These are phyloP conservation scores for Penicillium sp. DNA, from an alignment of 2,329 filamentous ascomycete species.

Conservation along the genomic window DNA sequence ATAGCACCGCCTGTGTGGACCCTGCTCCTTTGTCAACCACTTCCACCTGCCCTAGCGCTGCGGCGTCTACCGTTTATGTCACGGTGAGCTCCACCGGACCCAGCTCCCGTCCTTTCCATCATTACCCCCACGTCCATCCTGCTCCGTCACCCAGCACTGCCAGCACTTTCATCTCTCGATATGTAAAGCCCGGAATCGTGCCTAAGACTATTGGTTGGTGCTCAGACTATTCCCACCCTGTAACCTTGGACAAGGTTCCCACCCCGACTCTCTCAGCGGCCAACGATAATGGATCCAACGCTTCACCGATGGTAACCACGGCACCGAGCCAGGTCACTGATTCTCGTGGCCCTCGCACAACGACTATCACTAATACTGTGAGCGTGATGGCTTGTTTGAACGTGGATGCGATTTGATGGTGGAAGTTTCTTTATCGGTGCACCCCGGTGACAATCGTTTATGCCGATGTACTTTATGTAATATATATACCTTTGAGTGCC, in stretches of 20 bases:
- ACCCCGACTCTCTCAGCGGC: not conserved
- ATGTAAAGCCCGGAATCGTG: not conserved
- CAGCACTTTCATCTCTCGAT: not conserved
- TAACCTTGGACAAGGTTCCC: not conserved
- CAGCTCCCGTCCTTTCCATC: conserved; percentile 7
- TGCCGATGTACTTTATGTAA: not conserved
- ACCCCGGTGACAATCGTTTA: not conserved
- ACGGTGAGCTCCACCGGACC: not conserved
- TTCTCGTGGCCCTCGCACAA: not conserved
- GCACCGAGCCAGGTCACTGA: not conserved
- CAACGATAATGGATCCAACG: not conserved
- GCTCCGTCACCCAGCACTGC: conserved; percentile 10
- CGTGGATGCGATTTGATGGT: not conserved
- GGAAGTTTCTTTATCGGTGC: not conserved
- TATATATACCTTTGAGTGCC: not conserved
- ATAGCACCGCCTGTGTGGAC: conserved; percentile 26
- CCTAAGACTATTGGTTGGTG: not conserved
- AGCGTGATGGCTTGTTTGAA: not conserved
- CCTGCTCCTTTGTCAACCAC: conserved; percentile 3
- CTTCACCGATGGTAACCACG: not conserved
- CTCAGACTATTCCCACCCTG: not conserved
- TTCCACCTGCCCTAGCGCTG: not conserved
- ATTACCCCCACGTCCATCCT: conserved; percentile 14
- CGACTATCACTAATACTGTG: not conserved
- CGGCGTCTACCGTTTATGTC: not conserved